A percentile compares a stretch with the other conserved stretches of the same genome.
phyloP scores from a whole-genome alignment of 2,329 filamentous ascomycete species.

The Ophiocordyceps camponoti-floridani region DNA sequence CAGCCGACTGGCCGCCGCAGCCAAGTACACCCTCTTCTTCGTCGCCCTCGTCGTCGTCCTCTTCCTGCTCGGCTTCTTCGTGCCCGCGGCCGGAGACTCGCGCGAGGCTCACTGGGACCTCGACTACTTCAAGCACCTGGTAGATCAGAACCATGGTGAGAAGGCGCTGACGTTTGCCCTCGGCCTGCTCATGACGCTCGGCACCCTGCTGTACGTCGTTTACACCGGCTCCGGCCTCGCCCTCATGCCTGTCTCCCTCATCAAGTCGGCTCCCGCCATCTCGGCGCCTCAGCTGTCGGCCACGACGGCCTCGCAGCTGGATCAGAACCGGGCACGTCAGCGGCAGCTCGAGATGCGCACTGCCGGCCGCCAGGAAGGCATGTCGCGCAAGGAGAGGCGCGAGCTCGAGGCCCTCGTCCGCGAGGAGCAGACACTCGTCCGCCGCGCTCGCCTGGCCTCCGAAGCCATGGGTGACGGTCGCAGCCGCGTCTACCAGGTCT shows the following conservation, averaged over 20 bases:
- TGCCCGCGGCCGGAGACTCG: constrained; percentile 56
- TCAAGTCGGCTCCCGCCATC: constrained; percentile 78
- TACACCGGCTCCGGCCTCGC: constrained; percentile 85
- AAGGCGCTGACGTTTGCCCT: constrained; percentile 80
- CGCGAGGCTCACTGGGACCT: constrained; percentile 55
- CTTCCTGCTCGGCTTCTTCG: constrained; percentile 87
- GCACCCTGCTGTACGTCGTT: constrained; percentile 68
- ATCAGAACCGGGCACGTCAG: constrained; percentile 80
- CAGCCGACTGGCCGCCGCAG: constrained; percentile 60
- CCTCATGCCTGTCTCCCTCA: constrained; percentile 72
- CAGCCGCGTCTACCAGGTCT: constrained; percentile 52
- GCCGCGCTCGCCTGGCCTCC: constrained; percentile 71
- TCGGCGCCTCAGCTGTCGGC: constrained; percentile 65
- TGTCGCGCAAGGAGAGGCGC: constrained; percentile 71
- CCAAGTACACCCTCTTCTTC: constrained; percentile 84
- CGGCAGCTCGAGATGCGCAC: constrained; percentile 79
- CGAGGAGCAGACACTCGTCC: constrained; percentile 81
- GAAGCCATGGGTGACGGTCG: constrained; percentile 66
- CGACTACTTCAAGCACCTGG: constrained; percentile 77
- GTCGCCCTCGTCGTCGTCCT: constrained; percentile 62
- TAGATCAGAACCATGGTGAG: constrained; percentile 70
- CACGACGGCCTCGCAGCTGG: constrained; percentile 62
- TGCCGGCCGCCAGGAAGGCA: constrained; percentile 51
- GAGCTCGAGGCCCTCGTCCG: constrained; percentile 76
- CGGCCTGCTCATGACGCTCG: constrained; percentile 74